These are phyloP conservation scores for Diplocarpon mali DNA, from an alignment of 2,329 filamentous ascomycete species.

Conservation along the genomic window DNA sequence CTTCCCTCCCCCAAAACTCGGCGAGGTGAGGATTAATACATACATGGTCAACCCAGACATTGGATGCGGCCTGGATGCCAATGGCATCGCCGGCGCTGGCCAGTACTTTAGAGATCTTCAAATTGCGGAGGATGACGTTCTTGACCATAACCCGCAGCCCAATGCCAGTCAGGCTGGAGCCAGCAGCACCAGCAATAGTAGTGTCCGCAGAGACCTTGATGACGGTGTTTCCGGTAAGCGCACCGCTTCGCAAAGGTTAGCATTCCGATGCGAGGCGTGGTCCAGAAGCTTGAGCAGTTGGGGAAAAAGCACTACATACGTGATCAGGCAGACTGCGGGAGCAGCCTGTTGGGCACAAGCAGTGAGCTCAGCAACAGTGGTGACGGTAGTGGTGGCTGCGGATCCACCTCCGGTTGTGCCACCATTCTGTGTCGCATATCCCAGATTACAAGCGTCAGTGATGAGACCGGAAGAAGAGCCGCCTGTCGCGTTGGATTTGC, in stretches of 20 bases:
- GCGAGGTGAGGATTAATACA: too few relatives aligned
- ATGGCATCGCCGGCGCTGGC: neutral
- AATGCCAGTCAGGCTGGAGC: conserved; percentile 14
- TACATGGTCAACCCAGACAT: conserved; percentile 58
- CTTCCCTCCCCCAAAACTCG: too few relatives aligned
- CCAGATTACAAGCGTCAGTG: conserved; percentile 4
- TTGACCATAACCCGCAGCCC: conserved; percentile 35
- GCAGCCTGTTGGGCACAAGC: conserved; percentile 29
- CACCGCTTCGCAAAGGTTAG: neutral
- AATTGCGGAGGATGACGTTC: conserved; percentile 54
- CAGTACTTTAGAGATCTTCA: conserved; percentile 44
- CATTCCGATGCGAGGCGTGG: neutral
- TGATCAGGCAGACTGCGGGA: conserved; percentile 1
- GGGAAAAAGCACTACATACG: neutral
- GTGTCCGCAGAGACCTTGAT: conserved; percentile 39
- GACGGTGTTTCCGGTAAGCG: conserved; percentile 32
- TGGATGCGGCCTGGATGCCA: conserved; percentile 20
- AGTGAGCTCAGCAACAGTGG: conserved; percentile 37
- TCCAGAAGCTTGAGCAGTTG: neutral
- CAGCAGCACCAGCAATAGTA: conserved; percentile 35
- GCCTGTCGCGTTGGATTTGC: neutral
- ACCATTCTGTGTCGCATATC: conserved; percentile 5
- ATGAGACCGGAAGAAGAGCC: neutral
- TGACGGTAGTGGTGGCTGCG: conserved; percentile 44
- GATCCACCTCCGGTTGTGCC: conserved; percentile 31